phyloP scores from a whole-genome alignment of 2,329 filamentous ascomycete genomes.

The Exophiala xenobiotica region DNA sequence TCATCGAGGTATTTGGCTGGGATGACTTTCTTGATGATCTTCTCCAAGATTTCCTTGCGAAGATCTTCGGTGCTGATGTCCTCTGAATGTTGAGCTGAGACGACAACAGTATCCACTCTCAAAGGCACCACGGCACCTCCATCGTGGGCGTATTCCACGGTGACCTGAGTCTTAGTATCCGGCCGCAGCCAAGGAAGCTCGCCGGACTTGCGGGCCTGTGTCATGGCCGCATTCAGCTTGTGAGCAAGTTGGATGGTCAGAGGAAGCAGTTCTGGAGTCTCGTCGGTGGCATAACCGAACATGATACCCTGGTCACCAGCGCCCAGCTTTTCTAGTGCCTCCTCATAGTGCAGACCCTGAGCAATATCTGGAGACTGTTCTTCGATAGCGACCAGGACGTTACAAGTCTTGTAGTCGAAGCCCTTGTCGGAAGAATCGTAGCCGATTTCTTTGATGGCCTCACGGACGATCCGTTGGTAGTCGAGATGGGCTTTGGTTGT shows the following conservation, averaged over 20 bases:
- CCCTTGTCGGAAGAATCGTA: conserved; percentile 97
- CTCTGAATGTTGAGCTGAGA: conserved; percentile 90
- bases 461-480: conserved; percentile 97
- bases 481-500: conserved; percentile 93
- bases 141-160: conserved; percentile 97
- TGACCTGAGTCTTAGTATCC: conserved; percentile 99
- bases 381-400: conserved; percentile 97
- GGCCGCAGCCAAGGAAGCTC: conserved; percentile 90
- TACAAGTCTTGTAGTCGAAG: conserved; percentile 99
- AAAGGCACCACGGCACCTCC: conserved; percentile 87
- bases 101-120: conserved; percentile 93
- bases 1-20: conserved; percentile 89
- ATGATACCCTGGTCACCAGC: conserved; percentile 99
- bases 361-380: conserved; percentile 98
- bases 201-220: conserved; percentile 80
- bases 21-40: conserved; percentile 95
- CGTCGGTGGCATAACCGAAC: conserved; percentile 99
- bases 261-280: conserved; percentile 95
- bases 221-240: conserved; percentile 96
- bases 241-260: conserved; percentile 92
- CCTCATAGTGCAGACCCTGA: conserved; percentile 96
- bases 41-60: conserved; percentile 91
- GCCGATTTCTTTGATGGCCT: conserved; percentile 95
- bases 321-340: conserved; percentile 95
- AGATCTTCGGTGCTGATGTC: conserved; percentile 88